phyloP scores from a whole-genome alignment of 1,284 basidiomycete species.

The Ceratobasidium sp. region DNA sequence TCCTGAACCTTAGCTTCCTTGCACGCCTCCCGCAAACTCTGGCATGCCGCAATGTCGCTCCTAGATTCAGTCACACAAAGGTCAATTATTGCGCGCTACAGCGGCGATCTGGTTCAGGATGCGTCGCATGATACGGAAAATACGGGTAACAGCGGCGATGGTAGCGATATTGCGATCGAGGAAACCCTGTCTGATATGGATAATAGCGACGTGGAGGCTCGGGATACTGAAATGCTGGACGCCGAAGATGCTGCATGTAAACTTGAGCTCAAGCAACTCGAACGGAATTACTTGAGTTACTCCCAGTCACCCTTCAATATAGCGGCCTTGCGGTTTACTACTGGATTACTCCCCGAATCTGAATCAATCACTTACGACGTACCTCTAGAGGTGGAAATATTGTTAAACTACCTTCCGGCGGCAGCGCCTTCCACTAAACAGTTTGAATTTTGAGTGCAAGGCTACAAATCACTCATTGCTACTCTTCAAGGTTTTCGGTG shows the following conservation, averaged over 20 bases:
- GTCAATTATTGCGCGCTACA: too few species aligned
- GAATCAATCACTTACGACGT: background rate
- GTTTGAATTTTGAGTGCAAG: background rate
- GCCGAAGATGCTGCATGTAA: background rate
- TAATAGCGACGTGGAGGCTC: too few species aligned
- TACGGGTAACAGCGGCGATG: too few species aligned
- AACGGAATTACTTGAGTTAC: background rate
- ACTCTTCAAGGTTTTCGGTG: background rate
- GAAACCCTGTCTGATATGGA: too few species aligned
- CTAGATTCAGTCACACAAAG: too few species aligned
- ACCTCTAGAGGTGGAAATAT: background rate
- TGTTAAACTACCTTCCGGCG: background rate
- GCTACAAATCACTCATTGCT: background rate
- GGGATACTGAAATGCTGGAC: too few species aligned
- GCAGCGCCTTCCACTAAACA: background rate
- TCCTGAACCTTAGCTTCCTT: too few species aligned
- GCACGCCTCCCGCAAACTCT: too few species aligned
- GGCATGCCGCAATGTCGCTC: too few species aligned
- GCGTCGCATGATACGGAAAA: too few species aligned
- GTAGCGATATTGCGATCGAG: too few species aligned
- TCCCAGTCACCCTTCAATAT: conserved; percentile 1
- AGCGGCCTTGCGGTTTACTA: background rate
- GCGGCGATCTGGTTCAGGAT: too few species aligned
- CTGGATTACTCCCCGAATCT: background rate
- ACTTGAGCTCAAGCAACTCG: background rate